phyloP scores from a whole-genome alignment of 176 grass and related monocot genomes.

The Oryza punctata region DNA sequence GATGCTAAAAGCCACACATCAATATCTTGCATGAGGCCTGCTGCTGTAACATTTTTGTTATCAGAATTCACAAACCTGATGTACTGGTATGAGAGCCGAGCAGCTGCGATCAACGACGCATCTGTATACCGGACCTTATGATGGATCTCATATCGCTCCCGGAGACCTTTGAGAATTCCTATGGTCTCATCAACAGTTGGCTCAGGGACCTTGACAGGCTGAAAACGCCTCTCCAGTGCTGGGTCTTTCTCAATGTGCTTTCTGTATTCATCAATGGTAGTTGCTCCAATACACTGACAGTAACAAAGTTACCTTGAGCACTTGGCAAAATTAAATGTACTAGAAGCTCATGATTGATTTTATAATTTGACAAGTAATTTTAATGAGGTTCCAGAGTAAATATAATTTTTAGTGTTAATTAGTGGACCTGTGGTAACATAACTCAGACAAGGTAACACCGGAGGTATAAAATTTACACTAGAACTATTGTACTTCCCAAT shows the following conservation, averaged over 20 bases:
- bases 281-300: constrained; percentile 85
- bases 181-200: constrained; percentile 93
- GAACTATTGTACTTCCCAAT: no score
- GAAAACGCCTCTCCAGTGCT: constrained; percentile 89
- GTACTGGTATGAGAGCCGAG: constrained; percentile 84
- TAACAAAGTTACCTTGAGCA: no score
- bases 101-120: constrained; percentile 71
- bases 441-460: no score
- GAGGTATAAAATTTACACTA: no score
- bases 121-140: constrained; percentile 94
- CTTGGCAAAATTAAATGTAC: no score
- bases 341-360: no score
- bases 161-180: constrained; percentile 80
- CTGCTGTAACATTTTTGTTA: no score
- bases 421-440: no score
- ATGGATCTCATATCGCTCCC: constrained; percentile 88
- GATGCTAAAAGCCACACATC: background rate
- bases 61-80: constrained; percentile 59
- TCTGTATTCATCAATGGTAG: constrained; percentile 91
- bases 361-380: no score
- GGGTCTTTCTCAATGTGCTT: constrained; percentile 96
- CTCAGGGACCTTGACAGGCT: constrained; percentile 92
- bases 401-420: no score
- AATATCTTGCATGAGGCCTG: background rate
- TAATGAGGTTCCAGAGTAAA: no score